Conservation (phyloP, 257 asterid species). For the Phtheirospermum japonicum region DNA sequence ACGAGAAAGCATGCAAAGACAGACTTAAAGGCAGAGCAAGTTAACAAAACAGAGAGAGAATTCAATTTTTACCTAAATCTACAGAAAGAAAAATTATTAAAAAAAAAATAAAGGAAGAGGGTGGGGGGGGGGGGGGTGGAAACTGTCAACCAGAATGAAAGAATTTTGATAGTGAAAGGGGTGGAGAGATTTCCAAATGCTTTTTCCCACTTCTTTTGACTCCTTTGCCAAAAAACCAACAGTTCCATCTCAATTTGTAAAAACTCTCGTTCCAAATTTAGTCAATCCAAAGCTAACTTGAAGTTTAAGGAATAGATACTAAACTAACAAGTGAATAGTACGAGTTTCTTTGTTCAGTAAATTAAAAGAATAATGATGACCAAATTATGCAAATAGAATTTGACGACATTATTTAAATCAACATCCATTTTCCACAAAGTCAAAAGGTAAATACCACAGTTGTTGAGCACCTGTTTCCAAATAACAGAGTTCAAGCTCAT, state of each 20-base stretch:
- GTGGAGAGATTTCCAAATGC: neutral
- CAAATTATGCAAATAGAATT: constrained; percentile 11
- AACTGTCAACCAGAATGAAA: constrained; percentile 10
- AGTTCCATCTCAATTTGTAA: constrained; percentile 5
- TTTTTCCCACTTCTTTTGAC: neutral
- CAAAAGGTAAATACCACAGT: constrained; percentile 24
- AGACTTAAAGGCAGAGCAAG: constrained; percentile 18
- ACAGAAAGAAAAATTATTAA: neutral
- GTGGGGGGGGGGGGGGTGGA: no score
- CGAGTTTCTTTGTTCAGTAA: neutral
- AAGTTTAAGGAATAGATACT: constrained; percentile 16
- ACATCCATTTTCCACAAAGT: constrained; percentile 23
- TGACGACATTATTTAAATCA: constrained; percentile 5
- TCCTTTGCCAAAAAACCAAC: constrained; percentile 8
- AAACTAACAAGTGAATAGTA: neutral
- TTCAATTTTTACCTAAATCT: constrained; percentile 18
- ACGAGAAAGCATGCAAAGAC: constrained; percentile 30
- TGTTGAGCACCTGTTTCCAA: constrained; percentile 81
- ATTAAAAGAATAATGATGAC: neutral
- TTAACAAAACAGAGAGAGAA: neutral
- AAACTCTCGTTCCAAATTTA: constrained; percentile 4
- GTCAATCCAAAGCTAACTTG: constrained; percentile 1
- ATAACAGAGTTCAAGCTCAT: constrained; percentile 98
- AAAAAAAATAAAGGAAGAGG: neutral
- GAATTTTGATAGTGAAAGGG: constrained; percentile 4